Base-by-base conservation (phyloP, 176 grass and related monocot genomes). In the Raddia guianensis region DNA sequence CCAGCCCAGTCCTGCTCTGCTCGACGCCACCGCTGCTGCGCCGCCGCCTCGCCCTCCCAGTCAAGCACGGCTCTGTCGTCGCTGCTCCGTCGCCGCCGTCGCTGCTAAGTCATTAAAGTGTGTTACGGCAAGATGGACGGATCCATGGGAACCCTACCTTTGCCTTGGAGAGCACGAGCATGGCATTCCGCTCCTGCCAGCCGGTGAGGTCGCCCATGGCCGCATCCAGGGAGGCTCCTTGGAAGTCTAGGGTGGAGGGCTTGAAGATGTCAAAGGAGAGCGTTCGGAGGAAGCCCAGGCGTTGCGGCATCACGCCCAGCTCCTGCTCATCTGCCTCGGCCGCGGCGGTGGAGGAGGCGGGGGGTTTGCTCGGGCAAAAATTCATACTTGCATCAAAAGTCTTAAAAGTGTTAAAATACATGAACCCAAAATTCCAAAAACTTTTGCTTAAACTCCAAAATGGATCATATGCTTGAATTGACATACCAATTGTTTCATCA, bases 241-340 rank as follows among this genome's bases (percentile, higher is more conserved):
- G 82, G 52, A 66, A 68, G 57, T 78, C 50, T 58, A 40, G 15
- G 14, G 43, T 49, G 12, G n/a, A 84, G 6, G 92, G 74, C 75
- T 86, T 94, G 89, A 94, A 94, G 83, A 86, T 27, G 27, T 27
- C 83, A 53, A 63, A 54, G 59, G 83, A 84, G 86, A 94, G 87
- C 37, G 70, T 80, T 50, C 66, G 81, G 54, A 91, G 76, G 86
- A 94, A 94, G 32, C 89, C 80, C 9, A 76, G 80, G 8, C 91
- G 86, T 73, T 88, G 86, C 68, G 82, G 80, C 56, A 89, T 94
- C 54, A 94, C 89, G 77, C 92, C 89, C 12, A 91, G 75, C 46
- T 76, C 86, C 50, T 89, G 63, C 12, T 74, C 77, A 13, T 84
- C 86, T 34, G 27, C 80, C 13, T 33, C 64, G 48, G 70, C 85